Evolutionary conservation across 2,329 filamentous ascomycete genomes (phyloP).

Genomic region (Stagonosporopsis cucurbitacearum): DNA sequence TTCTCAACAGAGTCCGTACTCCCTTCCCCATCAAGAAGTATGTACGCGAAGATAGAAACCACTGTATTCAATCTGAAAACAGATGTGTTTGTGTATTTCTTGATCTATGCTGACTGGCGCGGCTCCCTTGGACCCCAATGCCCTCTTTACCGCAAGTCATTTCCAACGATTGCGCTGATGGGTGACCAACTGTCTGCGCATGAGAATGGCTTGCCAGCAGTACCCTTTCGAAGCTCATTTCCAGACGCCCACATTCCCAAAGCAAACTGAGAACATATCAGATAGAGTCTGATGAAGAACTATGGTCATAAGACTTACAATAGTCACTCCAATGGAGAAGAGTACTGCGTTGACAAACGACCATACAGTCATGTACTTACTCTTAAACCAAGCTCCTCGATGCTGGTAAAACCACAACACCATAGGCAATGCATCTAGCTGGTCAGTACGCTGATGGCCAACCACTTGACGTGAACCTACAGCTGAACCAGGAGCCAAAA

Average conservation of each 20-base stretch:
- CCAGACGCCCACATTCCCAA: conserved; percentile 42
- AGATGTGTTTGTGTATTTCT: too few relatives aligned
- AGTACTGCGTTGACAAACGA: conserved; percentile 54
- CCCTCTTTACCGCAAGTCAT: too few relatives aligned
- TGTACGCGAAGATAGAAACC: too few relatives aligned
- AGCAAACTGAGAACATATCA: conserved; percentile 26
- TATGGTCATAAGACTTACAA: conserved; percentile 28
- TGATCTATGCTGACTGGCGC: too few relatives aligned
- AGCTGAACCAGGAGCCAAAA: conserved; percentile 73
- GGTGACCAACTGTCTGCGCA: conserved; percentile 42
- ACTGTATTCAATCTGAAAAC: too few relatives aligned
- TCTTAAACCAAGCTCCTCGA: conserved; percentile 48
- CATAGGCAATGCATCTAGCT: conserved; percentile 51
- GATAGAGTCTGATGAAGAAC: neutral
- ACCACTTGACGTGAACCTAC: conserved; percentile 46
- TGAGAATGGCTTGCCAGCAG: conserved; percentile 37
- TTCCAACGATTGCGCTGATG: conserved; percentile 11
- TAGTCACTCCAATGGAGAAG: conserved; percentile 44
- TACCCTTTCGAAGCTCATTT: conserved; percentile 27
- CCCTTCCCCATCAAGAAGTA: too few relatives aligned
- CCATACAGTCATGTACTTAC: conserved; percentile 52
- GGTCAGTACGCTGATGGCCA: too few relatives aligned
- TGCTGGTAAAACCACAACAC: conserved; percentile 59
- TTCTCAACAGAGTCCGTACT: too few relatives aligned
- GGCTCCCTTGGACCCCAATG: too few relatives aligned